Evolutionary conservation across 257 asterid species (phyloP), one percentile per base, ranked within the genome.

Genomic region (Avicennia marina): DNA sequence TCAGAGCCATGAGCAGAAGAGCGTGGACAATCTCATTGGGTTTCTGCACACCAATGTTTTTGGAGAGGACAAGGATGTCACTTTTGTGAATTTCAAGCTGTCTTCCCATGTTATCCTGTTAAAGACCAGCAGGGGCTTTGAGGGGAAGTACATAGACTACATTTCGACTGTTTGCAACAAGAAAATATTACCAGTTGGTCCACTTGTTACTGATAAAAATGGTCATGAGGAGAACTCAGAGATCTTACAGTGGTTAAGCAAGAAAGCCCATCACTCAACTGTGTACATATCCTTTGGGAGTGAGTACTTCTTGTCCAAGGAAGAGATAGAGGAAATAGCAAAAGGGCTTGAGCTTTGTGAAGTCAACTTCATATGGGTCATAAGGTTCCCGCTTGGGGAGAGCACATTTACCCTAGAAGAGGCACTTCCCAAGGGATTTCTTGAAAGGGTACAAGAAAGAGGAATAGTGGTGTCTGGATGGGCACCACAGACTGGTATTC

Each of bases 251-350:
- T 78, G 85, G 83, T 32, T 78, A 17, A 64, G 69, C 58, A 49
- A 47, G 39, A 75, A 68, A 41, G 32, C 15, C 0, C 40, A 4
- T 11, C 15, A 38, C 9, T 78, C 89, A 2, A 65, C 71, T 12
- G 65, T 75, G 13, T 81, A 47, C 58, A 42, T 75, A 10, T 75
- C 79, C 0, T 78, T 81, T 27, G 86, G 83, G 1, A 81, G 85
- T 13, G 89, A 81, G 47, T 50, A 60, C 53, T 81, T 64, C 60
- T 39, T 75, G 58, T 62, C 81, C 17, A 46, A 64, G 26, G 62
- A 62, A 6, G 77, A 81, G 41, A 67, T 72, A 0, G 61, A 32
- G 3, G 86, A 73, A 43, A 53, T 78, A 13, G 80, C 82, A 7
- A 69, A 58, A 18, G 83, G 78, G 41, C 42, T 82, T 2, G 79